Evolutionary conservation across 257 asterid species (phyloP).

Genomic region (Asclepias syriaca): DNA sequence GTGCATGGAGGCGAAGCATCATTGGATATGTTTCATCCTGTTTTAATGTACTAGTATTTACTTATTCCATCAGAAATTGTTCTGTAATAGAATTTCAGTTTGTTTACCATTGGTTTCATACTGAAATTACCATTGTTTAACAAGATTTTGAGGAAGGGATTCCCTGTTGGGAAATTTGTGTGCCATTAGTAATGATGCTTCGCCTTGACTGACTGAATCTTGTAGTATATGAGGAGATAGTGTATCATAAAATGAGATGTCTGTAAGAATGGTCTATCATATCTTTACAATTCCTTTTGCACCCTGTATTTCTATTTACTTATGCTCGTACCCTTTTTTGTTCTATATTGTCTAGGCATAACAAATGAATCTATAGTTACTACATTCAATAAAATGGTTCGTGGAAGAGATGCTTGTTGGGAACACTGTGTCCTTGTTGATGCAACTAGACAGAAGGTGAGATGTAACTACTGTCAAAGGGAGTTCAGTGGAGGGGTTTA

Average conservation of each 20-base stretch:
- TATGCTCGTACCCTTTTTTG: background rate
- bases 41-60: background rate
- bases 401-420: constrained; percentile 49
- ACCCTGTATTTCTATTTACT: background rate
- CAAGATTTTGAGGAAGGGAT: constrained; percentile 30
- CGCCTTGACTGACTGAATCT: background rate
- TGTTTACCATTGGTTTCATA: background rate
- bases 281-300: background rate
- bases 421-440: constrained; percentile 47
- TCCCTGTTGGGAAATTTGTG: constrained; percentile 19
- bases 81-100: background rate
- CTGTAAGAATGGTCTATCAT: background rate
- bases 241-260: background rate
- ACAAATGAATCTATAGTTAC: background rate
- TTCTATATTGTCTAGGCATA: background rate
- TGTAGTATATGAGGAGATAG: background rate
- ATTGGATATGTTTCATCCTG: background rate
- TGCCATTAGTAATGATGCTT: background rate
- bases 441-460: constrained; percentile 43
- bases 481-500: constrained; percentile 54
- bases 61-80: background rate
- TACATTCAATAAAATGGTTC: constrained; percentile 26
- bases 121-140: background rate
- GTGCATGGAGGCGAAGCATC: background rate
- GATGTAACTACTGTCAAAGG: constrained; percentile 42